These are phyloP conservation scores for Tetragonia tetragonoides DNA, from an alignment of 148 eudicot genomes.

Conservation along the genomic window DNA sequence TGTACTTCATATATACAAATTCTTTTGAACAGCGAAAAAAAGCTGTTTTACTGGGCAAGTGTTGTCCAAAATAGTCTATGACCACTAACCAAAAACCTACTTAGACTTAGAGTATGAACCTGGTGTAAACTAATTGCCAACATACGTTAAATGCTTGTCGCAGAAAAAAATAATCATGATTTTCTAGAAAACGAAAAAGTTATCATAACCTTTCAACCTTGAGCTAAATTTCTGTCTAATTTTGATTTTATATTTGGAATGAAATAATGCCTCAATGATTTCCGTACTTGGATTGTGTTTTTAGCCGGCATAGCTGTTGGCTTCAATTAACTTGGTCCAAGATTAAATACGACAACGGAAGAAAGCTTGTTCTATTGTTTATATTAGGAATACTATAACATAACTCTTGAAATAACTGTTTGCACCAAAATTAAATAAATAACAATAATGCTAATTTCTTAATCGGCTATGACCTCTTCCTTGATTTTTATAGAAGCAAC, in stretches of 20 bases:
- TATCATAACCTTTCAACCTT: not conserved
- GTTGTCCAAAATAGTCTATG: too few species aligned
- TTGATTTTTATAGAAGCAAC: not conserved
- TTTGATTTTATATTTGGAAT: too few species aligned
- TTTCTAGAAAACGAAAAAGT: too few species aligned
- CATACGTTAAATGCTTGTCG: too few species aligned
- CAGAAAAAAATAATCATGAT: too few species aligned
- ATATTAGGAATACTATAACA: not conserved
- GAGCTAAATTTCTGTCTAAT: not conserved
- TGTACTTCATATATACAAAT: too few species aligned
- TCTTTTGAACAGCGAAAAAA: too few species aligned
- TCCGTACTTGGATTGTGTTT: not conserved
- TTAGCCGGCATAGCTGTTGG: not conserved
- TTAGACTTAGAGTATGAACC: too few species aligned
- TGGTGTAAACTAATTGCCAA: too few species aligned
- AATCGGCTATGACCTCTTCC: conserved; percentile 6
- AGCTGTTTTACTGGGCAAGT: too few species aligned
- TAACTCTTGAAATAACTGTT: not conserved
- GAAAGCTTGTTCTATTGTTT: not conserved
- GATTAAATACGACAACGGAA: not conserved
- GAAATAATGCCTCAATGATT: not conserved
- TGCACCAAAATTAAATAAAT: too few species aligned
- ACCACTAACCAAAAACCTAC: too few species aligned
- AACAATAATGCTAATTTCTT: not conserved
- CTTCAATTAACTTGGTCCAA: not conserved